A percentile compares a stretch with the other conserved stretches of the same genome.
Evolutionary conservation across 495 filamentous ascomycete genomes (phyloP).

Genomic region (Neurospora sp.): DNA sequence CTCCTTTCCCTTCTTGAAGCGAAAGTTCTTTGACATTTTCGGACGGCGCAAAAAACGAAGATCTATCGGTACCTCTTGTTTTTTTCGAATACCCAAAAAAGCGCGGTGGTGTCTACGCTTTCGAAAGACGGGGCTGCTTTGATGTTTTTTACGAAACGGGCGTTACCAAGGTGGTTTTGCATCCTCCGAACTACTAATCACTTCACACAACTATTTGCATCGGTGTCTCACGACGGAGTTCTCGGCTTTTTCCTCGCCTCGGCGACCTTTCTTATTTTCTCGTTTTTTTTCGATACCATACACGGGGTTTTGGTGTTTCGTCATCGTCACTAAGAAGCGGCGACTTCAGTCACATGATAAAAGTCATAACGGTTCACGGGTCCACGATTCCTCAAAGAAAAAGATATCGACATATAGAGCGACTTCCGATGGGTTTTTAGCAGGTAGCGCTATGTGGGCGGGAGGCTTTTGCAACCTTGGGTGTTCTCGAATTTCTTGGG

Average conservation of each 20-base stretch:
- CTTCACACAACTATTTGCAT: constrained; percentile 18
- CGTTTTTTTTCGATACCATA: constrained; percentile 24
- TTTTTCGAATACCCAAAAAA: constrained; percentile 15
- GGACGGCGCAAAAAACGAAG: constrained; percentile 25
- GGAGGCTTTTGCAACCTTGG: constrained; percentile 10
- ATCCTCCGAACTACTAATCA: constrained; percentile 14
- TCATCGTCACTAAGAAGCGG: constrained; percentile 24
- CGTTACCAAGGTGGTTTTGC: constrained; percentile 26
- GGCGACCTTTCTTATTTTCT: constrained; percentile 6
- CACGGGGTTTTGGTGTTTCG: constrained; percentile 12
- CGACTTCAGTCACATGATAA: constrained; percentile 26
- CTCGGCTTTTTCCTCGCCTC: constrained; percentile 10
- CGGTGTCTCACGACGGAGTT: constrained; percentile 28
- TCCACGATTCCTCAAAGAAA: constrained; percentile 27
- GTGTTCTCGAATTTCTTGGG: constrained; percentile 19
- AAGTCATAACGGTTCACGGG: constrained; percentile 28
- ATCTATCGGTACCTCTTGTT: constrained; percentile 26
- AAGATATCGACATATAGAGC: constrained; percentile 27
- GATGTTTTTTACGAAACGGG: constrained; percentile 15
- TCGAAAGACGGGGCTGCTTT: constrained; percentile 23
- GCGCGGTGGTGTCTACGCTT: constrained; percentile 19
- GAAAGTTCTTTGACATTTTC: constrained; percentile 22
- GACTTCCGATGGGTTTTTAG: constrained; percentile 7
- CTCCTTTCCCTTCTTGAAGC: constrained; percentile 14
- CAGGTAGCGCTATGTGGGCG: background rate